Conservation (phyloP, 2,329 filamentous ascomycete species). For the Cladophialophora psammophila region DNA sequence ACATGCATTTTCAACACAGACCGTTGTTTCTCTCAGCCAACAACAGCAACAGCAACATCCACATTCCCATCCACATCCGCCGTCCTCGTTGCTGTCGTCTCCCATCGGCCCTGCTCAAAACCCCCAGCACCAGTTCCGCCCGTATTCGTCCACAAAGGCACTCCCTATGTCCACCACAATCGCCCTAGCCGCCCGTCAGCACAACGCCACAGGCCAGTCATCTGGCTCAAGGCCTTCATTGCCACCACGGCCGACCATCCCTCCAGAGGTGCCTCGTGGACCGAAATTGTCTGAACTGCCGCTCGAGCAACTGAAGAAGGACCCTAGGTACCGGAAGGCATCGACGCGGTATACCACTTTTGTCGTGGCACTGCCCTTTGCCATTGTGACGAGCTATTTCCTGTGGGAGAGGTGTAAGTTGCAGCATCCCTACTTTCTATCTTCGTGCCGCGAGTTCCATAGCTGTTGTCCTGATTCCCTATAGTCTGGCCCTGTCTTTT, state of each 20-base stretch:
- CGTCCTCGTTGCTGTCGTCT: neutral
- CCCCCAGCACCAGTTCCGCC: conserved; percentile 7
- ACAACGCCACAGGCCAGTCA: neutral
- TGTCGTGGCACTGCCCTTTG: conserved; percentile 38
- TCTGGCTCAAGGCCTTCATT: neutral
- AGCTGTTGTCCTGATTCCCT: neutral
- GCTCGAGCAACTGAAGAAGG: conserved; percentile 31
- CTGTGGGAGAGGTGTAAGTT: conserved; percentile 37
- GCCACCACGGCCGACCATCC: neutral
- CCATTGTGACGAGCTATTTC: conserved; percentile 36
- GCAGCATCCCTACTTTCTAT: neutral
- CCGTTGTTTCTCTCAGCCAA: neutral
- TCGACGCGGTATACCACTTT: conserved; percentile 30
- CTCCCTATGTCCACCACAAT: conserved; percentile 16
- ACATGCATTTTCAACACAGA: neutral
- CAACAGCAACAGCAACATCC: neutral
- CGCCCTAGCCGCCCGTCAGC: conserved; percentile 12
- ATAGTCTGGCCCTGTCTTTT: neutral
- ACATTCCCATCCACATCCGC: neutral
- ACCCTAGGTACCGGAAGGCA: conserved; percentile 30
- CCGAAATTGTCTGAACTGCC: conserved; percentile 33
- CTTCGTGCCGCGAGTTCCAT: neutral
- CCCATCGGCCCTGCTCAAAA: neutral
- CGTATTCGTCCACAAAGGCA: conserved; percentile 7
- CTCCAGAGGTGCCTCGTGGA: neutral